Base-by-base conservation (phyloP, 2,329 filamentous ascomycete species). In the Davidsoniella australis region DNA sequence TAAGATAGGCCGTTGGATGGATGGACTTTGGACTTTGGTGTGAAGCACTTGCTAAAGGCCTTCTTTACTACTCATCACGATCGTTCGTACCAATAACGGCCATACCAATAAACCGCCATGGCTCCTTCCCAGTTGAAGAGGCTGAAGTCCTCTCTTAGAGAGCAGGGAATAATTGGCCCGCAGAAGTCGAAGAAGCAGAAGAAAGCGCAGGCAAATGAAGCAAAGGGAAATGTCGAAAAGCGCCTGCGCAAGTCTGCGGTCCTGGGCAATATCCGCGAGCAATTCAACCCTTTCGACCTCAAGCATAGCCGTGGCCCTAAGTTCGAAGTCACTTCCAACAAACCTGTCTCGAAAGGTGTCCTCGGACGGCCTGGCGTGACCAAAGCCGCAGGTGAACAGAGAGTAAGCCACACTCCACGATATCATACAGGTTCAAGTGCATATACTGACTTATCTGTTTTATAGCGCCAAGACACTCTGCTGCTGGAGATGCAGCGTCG, bases 221-320 rank as follows among this genome's bases (percentile, higher is more conserved):
- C 73, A 47, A 77, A 75, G 50, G 73, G 72, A 54, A 76, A 74
- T 54, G 68, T 66, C 57, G 80, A 89, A 59, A 84, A 86, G 64
- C 80, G 85, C 53, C 73, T 85, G 23, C 78, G 86, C 62, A 78
- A 82, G 60, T 76, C 82, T 59, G 80, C 78, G 50, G 85, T 87
- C 14, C 72, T 98, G 54, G 79, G 84, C 57, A 78, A 76, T 51
- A 95, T 98, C 62, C 82, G 91, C 60, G 88, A 96, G 60, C 82
- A 88, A 57, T 96, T 96, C 75, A 98, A 98, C 63, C 91, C 91
- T 0, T 98, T 98, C 65, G 91, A 98, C 61, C 76, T 94, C 62
- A 93, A 93, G 65, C 78, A 83, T 52, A 78, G 82, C 39, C 75
- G 82, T 53, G 83, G 80, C 0, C 79, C 79, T 50, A 96, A 96